Evolutionary conservation across 2,329 filamentous ascomycete genomes (phyloP), one percentile per base, ranked within the genome.

Genomic region (Pestalotiopsis sp.): DNA sequence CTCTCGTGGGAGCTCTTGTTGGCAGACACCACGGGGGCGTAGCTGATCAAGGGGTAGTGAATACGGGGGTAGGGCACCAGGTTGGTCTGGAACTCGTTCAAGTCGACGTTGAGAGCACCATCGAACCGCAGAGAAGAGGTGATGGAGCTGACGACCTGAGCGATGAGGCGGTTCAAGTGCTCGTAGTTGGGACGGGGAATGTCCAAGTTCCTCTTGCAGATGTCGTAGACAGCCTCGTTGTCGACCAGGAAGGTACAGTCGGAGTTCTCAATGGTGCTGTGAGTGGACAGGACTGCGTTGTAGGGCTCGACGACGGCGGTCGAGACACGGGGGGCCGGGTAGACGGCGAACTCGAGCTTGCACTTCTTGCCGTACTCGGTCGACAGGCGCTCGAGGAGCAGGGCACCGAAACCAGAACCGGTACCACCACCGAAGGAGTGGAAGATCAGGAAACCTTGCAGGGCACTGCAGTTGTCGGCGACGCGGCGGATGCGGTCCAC

Each of bases 1-100:
- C 92, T 94, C 85, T 96, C 93, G 78, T 96, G 93, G 62, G 90
- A 89, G 81, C 92, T 94, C 88, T 93, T 93, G 84, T 88, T 86
- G 69, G 90, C 89, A 25, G 90, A 92, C 72, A 92, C 86, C 74
- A 93, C 90, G 39, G 90, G 90, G 12, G 91, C 90, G 78, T 92
- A 92, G 83, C 88, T 91, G 83, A 92, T 91, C 61, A 92, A 82
- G 66, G 91, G 91, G 81, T 92, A 93, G 84, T 92, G 90, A 73
- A 93, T 92, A 80, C 90, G 90, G 45, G 90, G 90, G 81, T 91
- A 92, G 31, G 90, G 90, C 66, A 92, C 91, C 82, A 93, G 78
- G 84, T 92, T 92, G 80, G 90, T 92, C 86, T 92, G 91, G 86
- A 93, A 92, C 83, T 92, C 91, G 86, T 92, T 92, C 76, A 93